Conservation (phyloP, 805 yeast genomes). For the Candida oleophila region DNA sequence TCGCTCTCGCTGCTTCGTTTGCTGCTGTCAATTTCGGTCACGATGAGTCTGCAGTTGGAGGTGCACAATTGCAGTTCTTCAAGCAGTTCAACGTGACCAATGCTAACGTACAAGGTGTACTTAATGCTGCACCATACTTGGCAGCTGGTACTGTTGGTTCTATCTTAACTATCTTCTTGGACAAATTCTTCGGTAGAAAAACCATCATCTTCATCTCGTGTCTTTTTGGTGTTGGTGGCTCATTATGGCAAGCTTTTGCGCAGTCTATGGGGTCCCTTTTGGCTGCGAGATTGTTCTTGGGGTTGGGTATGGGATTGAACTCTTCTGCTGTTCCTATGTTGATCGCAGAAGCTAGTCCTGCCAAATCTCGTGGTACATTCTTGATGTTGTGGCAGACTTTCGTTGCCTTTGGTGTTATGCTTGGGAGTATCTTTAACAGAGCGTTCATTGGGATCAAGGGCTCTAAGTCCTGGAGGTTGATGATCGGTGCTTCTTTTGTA, state of each 20-base stretch:
- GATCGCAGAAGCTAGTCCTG: constrained; percentile 14
- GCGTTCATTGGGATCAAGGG: constrained; percentile 10
- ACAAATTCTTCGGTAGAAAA: constrained; percentile 12
- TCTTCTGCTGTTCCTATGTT: constrained; percentile 14
- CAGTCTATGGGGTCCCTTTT: constrained; percentile 8
- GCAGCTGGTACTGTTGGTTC: constrained; percentile 11
- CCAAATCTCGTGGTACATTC: constrained; percentile 12
- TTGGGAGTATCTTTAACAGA: constrained; percentile 10
- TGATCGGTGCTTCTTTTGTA: constrained; percentile 14
- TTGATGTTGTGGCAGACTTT: constrained; percentile 17
- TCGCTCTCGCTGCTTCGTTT: constrained; percentile 8
- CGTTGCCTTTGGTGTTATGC: constrained; percentile 17
- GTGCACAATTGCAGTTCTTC: constrained; percentile 13
- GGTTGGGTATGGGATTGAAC: constrained; percentile 14
- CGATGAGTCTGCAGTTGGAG: constrained; percentile 18
- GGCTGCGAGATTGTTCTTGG: constrained; percentile 14
- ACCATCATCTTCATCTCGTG: constrained; percentile 10
- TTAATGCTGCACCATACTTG: constrained; percentile 12
- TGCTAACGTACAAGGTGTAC: constrained; percentile 13
- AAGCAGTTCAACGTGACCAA: constrained; percentile 4
- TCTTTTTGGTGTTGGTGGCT: constrained; percentile 4
- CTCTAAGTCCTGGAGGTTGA: constrained; percentile 12
- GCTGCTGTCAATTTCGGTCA: constrained; percentile 12
- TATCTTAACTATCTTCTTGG: constrained; percentile 7
- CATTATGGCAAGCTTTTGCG: constrained; percentile 16